Conservation (phyloP, 169 alveolate species). For the Besnoitia besnoiti region DNA sequence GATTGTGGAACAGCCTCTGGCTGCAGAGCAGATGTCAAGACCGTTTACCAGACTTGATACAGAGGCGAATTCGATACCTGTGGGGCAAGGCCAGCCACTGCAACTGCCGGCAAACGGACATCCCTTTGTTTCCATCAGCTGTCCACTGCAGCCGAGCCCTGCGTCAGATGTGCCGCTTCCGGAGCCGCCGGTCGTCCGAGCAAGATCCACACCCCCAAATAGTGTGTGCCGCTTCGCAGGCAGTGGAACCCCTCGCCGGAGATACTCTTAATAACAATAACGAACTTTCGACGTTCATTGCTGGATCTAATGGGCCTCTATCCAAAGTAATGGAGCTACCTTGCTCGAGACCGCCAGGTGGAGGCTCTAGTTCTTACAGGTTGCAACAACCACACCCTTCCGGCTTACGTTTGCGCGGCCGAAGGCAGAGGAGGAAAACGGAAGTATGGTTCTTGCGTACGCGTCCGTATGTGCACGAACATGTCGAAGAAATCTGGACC, state of each 20-base stretch:
- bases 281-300: no score
- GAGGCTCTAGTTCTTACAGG: no score
- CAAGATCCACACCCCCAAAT: background rate
- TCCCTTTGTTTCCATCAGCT: background rate
- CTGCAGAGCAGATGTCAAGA: background rate
- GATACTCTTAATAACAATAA: no score
- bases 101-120: background rate
- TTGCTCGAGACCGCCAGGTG: no score
- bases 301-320: no score
- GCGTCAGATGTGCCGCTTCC: background rate
- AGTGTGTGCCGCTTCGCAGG: background rate
- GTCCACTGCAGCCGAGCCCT: background rate
- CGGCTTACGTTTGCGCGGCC: no score
- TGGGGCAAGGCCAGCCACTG: background rate
- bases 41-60: background rate
- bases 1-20: background rate
- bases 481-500: no score
- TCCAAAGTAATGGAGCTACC: no score
- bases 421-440: no score
- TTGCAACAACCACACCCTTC: no score
- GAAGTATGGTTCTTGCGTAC: no score
- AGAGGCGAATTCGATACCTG: background rate
- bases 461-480: no score
- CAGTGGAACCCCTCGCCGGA: background rate
- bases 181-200: background rate